Evolutionary conservation across 2,329 filamentous ascomycete genomes (phyloP).

Genomic region (Colletotrichum falcatum): DNA sequence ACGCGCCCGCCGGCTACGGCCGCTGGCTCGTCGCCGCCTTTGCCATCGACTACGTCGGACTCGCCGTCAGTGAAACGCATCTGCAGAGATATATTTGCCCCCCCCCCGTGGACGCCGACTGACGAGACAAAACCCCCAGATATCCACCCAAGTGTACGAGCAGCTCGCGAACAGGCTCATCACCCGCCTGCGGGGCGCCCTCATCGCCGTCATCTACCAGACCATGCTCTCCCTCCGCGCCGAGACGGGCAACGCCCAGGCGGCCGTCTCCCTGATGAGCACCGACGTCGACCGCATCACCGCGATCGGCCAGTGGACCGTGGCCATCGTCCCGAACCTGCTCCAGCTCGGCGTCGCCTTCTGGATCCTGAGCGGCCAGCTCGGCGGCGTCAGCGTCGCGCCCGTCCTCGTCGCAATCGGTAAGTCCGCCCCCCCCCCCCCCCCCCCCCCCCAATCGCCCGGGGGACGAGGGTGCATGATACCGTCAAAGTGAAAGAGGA

Average conservation of each 20-base stretch:
- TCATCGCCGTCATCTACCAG: slow-evolving; percentile 46
- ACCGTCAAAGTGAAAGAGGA: no score
- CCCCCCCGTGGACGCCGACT: no score
- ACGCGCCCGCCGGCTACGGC: slow-evolving; percentile 42
- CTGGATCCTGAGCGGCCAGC: slow-evolving; percentile 48
- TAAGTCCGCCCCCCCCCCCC: slow-evolving; percentile 44
- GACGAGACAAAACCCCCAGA: background rate
- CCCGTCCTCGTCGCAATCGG: slow-evolving; percentile 52
- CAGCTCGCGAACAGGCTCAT: slow-evolving; percentile 43
- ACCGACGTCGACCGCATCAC: slow-evolving; percentile 48
- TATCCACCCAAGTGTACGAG: slow-evolving; percentile 27
- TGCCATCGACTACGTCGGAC: slow-evolving; percentile 55
- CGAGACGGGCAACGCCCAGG: slow-evolving; percentile 30
- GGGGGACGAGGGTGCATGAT: no score
- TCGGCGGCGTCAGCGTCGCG: slow-evolving; percentile 55
- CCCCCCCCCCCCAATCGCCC: no score
- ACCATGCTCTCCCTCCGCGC: slow-evolving; percentile 43
- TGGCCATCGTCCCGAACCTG: slow-evolving; percentile 37
- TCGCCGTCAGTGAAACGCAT: slow-evolving; percentile 45
- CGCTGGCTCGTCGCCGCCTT: slow-evolving; percentile 56
- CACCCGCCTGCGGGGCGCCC: slow-evolving; percentile 45
- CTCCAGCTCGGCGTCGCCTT: slow-evolving; percentile 45
- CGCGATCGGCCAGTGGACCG: slow-evolving; percentile 42
- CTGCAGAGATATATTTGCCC: no score
- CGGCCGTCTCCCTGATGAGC: slow-evolving; percentile 46